Base-by-base conservation (phyloP, 768 basidiomycete species). In the Lentinula sp. region DNA sequence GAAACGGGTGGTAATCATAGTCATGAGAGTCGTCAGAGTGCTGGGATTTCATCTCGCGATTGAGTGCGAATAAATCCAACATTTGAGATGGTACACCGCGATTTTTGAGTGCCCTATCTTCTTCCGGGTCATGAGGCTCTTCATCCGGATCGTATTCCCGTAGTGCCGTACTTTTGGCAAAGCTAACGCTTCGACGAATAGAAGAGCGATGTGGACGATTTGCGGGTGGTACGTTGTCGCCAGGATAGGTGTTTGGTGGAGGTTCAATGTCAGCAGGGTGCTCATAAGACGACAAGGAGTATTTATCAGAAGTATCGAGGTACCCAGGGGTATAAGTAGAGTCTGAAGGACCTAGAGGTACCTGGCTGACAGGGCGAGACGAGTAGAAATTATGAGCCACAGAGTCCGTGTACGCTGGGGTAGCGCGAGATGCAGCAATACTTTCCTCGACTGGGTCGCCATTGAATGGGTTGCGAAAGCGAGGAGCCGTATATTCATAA, bases 241-340 rank as follows among this genome's bases (percentile, higher is more conserved):
- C 71, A 48, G 72, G 60, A 63, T 83, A 80, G 3, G 74, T 76
- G 59, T 73, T 70, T 42, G 72, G 69, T 2, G 86, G 87, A 2
- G 84, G 77, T 16, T 73, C 73, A 45, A 89, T 85, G 50, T 86
- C 83, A 63, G 85, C 80, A 9, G 86, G 85, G 63, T 87, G 84
- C 53, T 78, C 73, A 71, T 84, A 82, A 3, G 84, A 84, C 16
- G 84, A 80, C 49, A 84, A 68, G 0, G 82, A 76, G 60, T 75
- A 82, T 67, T 72, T 78, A 62, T 49, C 57, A 37, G 28, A 18
- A 8, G 40, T 11, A 34, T 52, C 6, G 52, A 40, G 16, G 13
- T 37, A 23, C 18, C 37, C 40, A 31, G 56, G 40, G n/a, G 5
- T 2, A 39, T 13, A 8, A 5, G 37, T 39, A 39, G 37, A 39